These are phyloP conservation scores for Verticillium nonalfalfae DNA, from an alignment of 2,329 filamentous ascomycete genomes.

Conservation along the genomic window DNA sequence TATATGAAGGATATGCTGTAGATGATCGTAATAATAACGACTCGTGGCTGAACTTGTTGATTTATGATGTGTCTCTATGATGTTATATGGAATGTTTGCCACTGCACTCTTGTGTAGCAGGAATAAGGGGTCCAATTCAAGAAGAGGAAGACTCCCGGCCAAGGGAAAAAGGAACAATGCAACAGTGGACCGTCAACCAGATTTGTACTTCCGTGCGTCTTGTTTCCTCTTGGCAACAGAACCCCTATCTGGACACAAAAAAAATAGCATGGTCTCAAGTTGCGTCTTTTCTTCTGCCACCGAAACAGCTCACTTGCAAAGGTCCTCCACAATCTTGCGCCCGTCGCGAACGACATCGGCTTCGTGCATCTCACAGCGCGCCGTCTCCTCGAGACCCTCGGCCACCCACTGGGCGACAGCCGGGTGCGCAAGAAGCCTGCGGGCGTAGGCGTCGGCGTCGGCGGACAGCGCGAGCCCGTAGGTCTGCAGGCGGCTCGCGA, in stretches of 20 bases:
- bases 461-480: constrained; percentile 25
- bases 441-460: constrained; percentile 22
- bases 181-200: too few relatives aligned
- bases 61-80: too few relatives aligned
- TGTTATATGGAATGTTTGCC: too few relatives aligned
- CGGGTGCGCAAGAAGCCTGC: constrained; percentile 24
- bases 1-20: not conserved
- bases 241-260: too few relatives aligned
- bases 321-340: constrained; percentile 21
- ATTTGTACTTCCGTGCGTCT: too few relatives aligned
- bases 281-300: too few relatives aligned
- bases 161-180: too few relatives aligned
- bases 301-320: constrained; percentile 8
- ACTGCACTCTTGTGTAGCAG: too few relatives aligned
- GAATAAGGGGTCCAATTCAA: too few relatives aligned
- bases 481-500: constrained; percentile 31
- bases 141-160: too few relatives aligned
- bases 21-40: not conserved
- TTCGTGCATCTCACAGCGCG: constrained; percentile 28
- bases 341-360: constrained; percentile 24
- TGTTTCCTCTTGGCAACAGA: too few relatives aligned
- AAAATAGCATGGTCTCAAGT: too few relatives aligned
- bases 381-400: constrained; percentile 27
- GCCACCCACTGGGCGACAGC: constrained; percentile 30
- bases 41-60: not conserved